Conservation (phyloP, 2,329 filamentous ascomycete genomes). For the Aspergillus pseudoterreus region DNA sequence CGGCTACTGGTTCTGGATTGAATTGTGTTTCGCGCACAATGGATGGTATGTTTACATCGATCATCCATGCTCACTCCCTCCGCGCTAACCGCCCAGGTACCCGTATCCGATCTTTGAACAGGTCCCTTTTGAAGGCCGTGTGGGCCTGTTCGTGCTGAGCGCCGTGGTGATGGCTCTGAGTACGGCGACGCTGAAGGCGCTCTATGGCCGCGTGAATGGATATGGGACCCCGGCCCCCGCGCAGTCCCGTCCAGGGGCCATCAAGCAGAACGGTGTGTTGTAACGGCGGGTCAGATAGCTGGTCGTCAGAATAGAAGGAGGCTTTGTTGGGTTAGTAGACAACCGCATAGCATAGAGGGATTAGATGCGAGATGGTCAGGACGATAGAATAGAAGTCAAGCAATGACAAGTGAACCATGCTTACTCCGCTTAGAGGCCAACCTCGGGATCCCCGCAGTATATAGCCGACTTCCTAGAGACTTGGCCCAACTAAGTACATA, state of each 20-base stretch:
- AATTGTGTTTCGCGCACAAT: constrained; percentile 56
- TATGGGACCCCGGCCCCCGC: constrained; percentile 21
- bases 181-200: constrained; percentile 64
- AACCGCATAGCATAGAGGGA: too few species aligned
- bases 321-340: too few species aligned
- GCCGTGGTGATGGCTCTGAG: constrained; percentile 69
- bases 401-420: background rate
- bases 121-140: constrained; percentile 62
- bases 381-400: too few species aligned
- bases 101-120: constrained; percentile 81
- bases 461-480: background rate
- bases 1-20: constrained; percentile 63
- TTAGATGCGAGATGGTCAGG: too few species aligned
- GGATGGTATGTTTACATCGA: constrained; percentile 48
- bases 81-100: constrained; percentile 53
- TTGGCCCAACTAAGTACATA: background rate
- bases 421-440: background rate
- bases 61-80: too few species aligned
- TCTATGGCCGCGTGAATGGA: constrained; percentile 57
- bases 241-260: constrained; percentile 25
- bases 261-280: constrained; percentile 21
- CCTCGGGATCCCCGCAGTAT: background rate
- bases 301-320: too few species aligned
- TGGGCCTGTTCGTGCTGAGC: constrained; percentile 65
- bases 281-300: too few species aligned